A percentile compares a stretch with the other conserved stretches of the same genome.
Conservation (phyloP, 306 rosid species). For the Senna tora region DNA sequence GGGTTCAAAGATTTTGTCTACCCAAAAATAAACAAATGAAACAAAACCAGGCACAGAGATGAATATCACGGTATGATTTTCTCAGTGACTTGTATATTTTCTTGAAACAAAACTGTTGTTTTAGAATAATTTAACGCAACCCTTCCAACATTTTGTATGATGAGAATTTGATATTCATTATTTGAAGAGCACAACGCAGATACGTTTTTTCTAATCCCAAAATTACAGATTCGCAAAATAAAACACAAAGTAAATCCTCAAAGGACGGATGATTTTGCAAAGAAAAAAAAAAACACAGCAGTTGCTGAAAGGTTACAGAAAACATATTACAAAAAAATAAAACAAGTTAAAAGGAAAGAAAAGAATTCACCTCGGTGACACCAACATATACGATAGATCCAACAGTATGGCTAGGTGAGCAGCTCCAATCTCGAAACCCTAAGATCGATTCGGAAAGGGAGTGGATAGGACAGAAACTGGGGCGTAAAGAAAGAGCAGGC, state of each 20-base stretch:
- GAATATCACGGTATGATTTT: slow-evolving; percentile 6
- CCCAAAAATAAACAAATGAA: background rate
- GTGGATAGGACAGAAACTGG: slow-evolving; percentile 38
- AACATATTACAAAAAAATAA: background rate
- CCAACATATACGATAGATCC: slow-evolving; percentile 43
- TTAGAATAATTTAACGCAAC: background rate
- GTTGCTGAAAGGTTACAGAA: background rate
- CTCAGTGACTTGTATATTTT: background rate
- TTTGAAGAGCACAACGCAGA: background rate
- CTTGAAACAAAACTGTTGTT: background rate
- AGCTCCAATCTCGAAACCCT: slow-evolving; percentile 45
- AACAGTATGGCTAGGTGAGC: slow-evolving; percentile 32
- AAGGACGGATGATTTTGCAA: background rate
- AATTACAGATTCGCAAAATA: background rate
- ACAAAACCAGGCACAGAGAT: background rate
- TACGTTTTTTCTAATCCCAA: background rate
- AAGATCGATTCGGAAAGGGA: slow-evolving; percentile 54
- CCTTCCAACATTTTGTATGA: background rate
- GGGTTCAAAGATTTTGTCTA: background rate
- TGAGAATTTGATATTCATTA: background rate
- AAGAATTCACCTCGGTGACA: slow-evolving; percentile 57
- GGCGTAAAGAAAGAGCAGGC: slow-evolving; percentile 2
- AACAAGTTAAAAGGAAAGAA: background rate
- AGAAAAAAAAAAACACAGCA: background rate
- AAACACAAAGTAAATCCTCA: background rate